Conservation (phyloP, 2,329 filamentous ascomycete genomes). For the Beauveria medogensis region DNA sequence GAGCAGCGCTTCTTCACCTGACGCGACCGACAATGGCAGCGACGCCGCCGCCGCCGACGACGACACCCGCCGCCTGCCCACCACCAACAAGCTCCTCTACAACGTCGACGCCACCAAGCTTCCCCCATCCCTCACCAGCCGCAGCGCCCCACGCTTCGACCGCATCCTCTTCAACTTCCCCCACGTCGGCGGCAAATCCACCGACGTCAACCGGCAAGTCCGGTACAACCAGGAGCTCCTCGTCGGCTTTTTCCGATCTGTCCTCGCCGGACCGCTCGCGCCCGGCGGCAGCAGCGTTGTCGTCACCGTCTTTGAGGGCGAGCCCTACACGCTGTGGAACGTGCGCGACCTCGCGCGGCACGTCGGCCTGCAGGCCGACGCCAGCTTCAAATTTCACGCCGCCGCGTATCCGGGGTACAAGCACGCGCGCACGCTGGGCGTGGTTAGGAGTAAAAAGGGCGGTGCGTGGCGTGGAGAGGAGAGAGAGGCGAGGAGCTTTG, state of each 20-base stretch:
- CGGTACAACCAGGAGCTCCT: constrained; percentile 80
- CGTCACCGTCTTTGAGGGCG: constrained; percentile 84
- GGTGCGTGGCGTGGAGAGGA: constrained; percentile 37
- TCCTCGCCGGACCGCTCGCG: constrained; percentile 35
- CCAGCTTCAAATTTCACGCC: constrained; percentile 62
- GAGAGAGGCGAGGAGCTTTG: constrained; percentile 46
- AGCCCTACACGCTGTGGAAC: constrained; percentile 96
- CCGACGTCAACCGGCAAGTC: constrained; percentile 90
- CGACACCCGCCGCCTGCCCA: constrained; percentile 15
- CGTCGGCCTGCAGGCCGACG: constrained; percentile 58
- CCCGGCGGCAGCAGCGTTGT: constrained; percentile 56
- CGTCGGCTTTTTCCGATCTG: constrained; percentile 57
- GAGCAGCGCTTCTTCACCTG: constrained; percentile 13
- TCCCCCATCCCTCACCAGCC: constrained; percentile 32
- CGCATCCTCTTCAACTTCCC: constrained; percentile 94
- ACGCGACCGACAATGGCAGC: constrained; percentile 11
- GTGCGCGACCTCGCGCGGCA: constrained; percentile 79
- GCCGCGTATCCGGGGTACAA: constrained; percentile 63
- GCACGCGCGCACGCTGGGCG: constrained; percentile 66
- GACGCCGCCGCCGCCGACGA: constrained; percentile 13
- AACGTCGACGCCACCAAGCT: constrained; percentile 60
- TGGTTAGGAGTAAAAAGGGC: constrained; percentile 41
- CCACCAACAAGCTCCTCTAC: constrained; percentile 42
- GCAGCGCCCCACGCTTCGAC: constrained; percentile 41
- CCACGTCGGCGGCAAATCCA: constrained; percentile 85